Base-by-base conservation (phyloP, 306 rosid genomes). In the Prunus fruticosa region DNA sequence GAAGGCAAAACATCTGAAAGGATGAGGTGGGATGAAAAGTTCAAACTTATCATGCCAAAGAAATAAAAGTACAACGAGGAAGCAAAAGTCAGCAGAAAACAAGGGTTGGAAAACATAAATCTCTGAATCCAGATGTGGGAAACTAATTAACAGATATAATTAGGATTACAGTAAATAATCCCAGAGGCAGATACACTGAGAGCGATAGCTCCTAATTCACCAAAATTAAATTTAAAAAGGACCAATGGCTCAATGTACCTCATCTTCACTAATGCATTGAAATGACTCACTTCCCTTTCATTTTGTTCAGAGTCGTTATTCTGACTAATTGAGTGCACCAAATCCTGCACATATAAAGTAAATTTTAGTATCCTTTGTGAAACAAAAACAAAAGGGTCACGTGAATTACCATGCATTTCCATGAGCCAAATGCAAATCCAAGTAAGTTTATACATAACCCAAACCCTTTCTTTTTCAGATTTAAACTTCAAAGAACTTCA, bases 221-320 rank as follows among this genome's bases (percentile, higher is more conserved):
- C 28, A 34, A 43, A 43, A 25, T 15, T 79, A 70, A 82, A 78
- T n/a, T 20, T 47, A 3, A 30, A 32, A 20, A 28, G 25, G 52
- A 45, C 11, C 19, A 76, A 75, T 16, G 11, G 49, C 58, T 60
- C 45, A 64, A 54, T 20, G 54, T 77, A 94, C 98, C 98, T 95
- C 81, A 84, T 84, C 86, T 89, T 95, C 72, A 84, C 85, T 73
- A 92, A 79, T 34, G 82, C 76, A 86, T 92, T 82, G 64, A 95
- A 89, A 75, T 89, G 82, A 77, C 75, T 75, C 53, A 71, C 70
- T 86, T 80, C 95, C 83, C 23, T 82, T 46, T 80, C 76, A 63
- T 73, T 72, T 56, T 34, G 67, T 67, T 86, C 88, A 74, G 89
- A 78, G 80, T 79, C 63, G 38, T 12, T 77, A 69, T 76, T 78